phyloP scores from a whole-genome alignment of 805 yeast species.

The Kregervanrija fluxuum region DNA sequence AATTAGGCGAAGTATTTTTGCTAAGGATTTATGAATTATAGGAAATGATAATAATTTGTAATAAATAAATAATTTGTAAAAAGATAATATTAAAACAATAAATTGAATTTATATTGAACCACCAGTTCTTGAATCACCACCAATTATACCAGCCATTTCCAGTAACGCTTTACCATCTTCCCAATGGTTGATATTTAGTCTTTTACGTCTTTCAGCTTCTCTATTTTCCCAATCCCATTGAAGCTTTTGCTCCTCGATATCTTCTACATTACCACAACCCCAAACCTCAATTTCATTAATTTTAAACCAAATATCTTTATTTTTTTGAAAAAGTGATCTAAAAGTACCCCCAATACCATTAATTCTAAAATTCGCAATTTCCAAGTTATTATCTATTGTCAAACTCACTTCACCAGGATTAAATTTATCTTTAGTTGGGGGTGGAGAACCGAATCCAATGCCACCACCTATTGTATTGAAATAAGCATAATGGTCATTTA shows the following conservation, averaged over 20 bases:
- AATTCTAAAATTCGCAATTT: constrained; percentile 75
- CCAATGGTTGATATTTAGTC: constrained; percentile 54
- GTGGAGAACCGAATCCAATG: constrained; percentile 70
- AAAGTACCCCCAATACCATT: constrained; percentile 48
- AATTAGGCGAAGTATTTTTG: neutral
- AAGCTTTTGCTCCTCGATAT: constrained; percentile 65
- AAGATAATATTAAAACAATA: constrained; percentile 6
- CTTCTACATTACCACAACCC: constrained; percentile 83
- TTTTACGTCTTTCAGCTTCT: constrained; percentile 74
- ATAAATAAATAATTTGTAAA: too few relatives aligned
- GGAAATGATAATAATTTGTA: too few relatives aligned
- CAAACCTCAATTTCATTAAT: constrained; percentile 80
- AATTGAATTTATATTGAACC: constrained; percentile 1
- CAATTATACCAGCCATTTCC: constrained; percentile 71
- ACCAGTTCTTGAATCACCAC: constrained; percentile 22
- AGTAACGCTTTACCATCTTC: constrained; percentile 81
- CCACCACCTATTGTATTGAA: constrained; percentile 75
- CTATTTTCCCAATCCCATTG: constrained; percentile 89
- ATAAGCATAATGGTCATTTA: constrained; percentile 37
- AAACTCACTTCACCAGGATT: constrained; percentile 74
- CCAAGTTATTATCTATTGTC: constrained; percentile 70
- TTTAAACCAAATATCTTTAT: constrained; percentile 57
- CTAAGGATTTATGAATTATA: too few relatives aligned
- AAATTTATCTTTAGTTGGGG: constrained; percentile 48
- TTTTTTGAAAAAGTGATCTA: constrained; percentile 28